phyloP scores from a whole-genome alignment of 306 rosid species.

The Citrullus mucosospermus region DNA sequence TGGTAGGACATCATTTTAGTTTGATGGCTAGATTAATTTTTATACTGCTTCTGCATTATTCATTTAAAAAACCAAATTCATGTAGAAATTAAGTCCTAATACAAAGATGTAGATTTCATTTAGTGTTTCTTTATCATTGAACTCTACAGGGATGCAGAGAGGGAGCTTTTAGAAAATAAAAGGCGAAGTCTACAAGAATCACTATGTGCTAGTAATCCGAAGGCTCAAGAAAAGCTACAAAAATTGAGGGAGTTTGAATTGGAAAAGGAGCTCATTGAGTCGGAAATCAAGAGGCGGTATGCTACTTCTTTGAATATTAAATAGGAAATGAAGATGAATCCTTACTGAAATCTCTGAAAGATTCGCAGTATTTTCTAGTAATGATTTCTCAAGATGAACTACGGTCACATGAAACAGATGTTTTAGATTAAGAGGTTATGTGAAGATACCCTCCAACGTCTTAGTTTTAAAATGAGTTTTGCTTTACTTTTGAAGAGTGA shows the following conservation, averaged over 20 bases:
- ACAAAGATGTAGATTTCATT: conserved; percentile 8
- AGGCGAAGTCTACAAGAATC: conserved; percentile 46
- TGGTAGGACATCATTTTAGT: conserved; percentile 31
- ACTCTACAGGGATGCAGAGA: conserved; percentile 48
- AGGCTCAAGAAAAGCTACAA: conserved; percentile 41
- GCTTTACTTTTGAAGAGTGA: not conserved
- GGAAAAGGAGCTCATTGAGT: conserved; percentile 27
- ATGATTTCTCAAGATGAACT: not conserved
- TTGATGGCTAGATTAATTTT: not conserved
- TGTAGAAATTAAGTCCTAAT: not conserved
- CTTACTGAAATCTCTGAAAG: not conserved
- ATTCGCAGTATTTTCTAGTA: not conserved
- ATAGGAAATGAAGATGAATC: not conserved
- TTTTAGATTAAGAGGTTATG: not conserved
- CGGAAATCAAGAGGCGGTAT: conserved; percentile 25
- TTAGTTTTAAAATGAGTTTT: not conserved
- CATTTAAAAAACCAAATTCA: not conserved
- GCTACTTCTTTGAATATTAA: not conserved
- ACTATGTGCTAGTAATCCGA: conserved; percentile 39
- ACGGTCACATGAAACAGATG: not conserved
- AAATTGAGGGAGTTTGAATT: conserved; percentile 43
- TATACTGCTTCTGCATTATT: not conserved
- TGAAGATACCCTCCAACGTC: not conserved
- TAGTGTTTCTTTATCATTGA: not conserved
- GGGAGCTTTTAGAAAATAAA: conserved; percentile 54